Conservation (phyloP, 2,329 filamentous ascomycete genomes). For the Monosporascus sp. region DNA sequence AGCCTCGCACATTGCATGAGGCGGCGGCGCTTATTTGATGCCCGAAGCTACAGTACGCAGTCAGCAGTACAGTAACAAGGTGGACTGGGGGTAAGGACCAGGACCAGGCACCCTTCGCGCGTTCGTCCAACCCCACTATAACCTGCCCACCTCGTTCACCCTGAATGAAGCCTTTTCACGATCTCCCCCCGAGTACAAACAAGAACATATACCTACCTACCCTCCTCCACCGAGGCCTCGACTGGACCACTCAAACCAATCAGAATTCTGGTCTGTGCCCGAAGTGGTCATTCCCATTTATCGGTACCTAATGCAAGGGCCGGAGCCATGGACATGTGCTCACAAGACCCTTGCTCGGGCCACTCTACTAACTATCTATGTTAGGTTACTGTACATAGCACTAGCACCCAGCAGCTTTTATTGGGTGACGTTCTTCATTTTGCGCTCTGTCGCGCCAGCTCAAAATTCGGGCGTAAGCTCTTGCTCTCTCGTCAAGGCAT, state of each 20-base stretch:
- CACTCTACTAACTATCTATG: background rate
- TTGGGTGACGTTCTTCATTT: no score
- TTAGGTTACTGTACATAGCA: background rate
- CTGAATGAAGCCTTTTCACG: background rate
- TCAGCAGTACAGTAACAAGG: background rate
- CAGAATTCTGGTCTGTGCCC: background rate
- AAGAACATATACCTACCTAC: background rate
- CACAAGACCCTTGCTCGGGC: background rate
- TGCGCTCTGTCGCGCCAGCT: no score
- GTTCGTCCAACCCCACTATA: background rate
- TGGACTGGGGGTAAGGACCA: background rate
- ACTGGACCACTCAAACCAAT: background rate
- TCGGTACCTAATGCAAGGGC: background rate
- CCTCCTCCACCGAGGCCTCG: background rate
- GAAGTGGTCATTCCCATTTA: background rate
- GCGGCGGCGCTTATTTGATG: background rate
- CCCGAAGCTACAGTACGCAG: background rate
- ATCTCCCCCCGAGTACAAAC: background rate
- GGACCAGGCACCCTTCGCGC: background rate
- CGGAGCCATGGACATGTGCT: background rate
- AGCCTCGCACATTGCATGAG: background rate
- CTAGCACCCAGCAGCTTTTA: background rate
- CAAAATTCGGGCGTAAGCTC: no score
- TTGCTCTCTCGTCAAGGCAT: no score
- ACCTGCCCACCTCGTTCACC: background rate